Conservation (phyloP, 768 basidiomycete genomes). For the Leccinum aurantiacum region DNA sequence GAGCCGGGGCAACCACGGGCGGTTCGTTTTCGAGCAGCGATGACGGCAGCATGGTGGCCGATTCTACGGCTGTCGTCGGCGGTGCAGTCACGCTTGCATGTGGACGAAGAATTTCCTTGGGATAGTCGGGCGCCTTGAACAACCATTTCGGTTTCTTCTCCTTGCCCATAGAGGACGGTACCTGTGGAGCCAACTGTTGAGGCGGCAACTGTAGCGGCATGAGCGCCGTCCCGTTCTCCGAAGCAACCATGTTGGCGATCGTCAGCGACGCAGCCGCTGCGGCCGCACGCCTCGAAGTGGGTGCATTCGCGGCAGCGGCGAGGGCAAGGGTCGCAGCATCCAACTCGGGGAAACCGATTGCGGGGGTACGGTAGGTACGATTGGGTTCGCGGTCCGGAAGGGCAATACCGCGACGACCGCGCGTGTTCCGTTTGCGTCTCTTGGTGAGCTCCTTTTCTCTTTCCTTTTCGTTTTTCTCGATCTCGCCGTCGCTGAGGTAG, state of each 20-base stretch:
- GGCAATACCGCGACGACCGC: slow-evolving; percentile 75
- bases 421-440: slow-evolving; percentile 80
- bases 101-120: slow-evolving; percentile 52
- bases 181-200: slow-evolving; percentile 34
- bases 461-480: slow-evolving; percentile 88
- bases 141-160: slow-evolving; percentile 70
- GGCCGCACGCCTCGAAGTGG: slow-evolving; percentile 77
- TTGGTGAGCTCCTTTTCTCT: slow-evolving; percentile 90
- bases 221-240: slow-evolving; percentile 76
- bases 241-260: slow-evolving; percentile 92
- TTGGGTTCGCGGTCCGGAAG: slow-evolving; percentile 92
- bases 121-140: slow-evolving; percentile 70
- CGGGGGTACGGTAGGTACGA: slow-evolving; percentile 88
- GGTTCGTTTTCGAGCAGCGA: slow-evolving; percentile 64
- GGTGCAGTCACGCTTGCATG: slow-evolving; percentile 61
- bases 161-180: slow-evolving; percentile 46
- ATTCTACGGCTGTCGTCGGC: slow-evolving; percentile 70
- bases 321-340: slow-evolving; percentile 69
- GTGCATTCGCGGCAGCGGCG: slow-evolving; percentile 62
- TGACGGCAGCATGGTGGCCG: slow-evolving; percentile 47
- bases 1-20: slow-evolving; percentile 37
- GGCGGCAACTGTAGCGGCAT: slow-evolving; percentile 43
- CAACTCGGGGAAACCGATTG: slow-evolving; percentile 79
- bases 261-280: slow-evolving; percentile 80
- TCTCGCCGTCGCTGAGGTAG: slow-evolving; percentile 84